A percentile compares a stretch with the other conserved stretches of the same genome.
Evolutionary conservation across 2,329 filamentous ascomycete genomes (phyloP).

Genomic region (Pseudocercospora ulei): DNA sequence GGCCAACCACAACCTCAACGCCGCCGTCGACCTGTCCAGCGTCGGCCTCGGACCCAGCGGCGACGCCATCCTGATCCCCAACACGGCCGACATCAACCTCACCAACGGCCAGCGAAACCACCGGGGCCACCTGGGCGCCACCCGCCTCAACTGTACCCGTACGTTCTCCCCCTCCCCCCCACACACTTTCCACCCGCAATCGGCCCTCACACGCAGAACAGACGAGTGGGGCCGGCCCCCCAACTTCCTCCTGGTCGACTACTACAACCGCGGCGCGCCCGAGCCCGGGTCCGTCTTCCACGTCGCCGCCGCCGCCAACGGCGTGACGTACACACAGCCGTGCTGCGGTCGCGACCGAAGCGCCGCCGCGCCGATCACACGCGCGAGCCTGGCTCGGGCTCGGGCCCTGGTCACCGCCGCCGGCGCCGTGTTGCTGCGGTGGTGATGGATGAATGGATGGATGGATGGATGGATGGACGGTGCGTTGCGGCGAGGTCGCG

Average conservation of each 20-base stretch:
- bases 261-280: slow-evolving; percentile 62
- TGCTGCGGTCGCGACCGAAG: slow-evolving; percentile 46
- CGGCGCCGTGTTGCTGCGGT: slow-evolving; percentile 12
- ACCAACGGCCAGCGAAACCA: slow-evolving; percentile 58
- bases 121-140: slow-evolving; percentile 55
- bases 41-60: slow-evolving; percentile 39
- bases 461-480: neutral
- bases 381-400: slow-evolving; percentile 12
- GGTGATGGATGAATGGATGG: slow-evolving; percentile 6
- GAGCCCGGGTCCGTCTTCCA: slow-evolving; percentile 64
- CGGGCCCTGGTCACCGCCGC: neutral
- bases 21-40: slow-evolving; percentile 53
- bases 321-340: slow-evolving; percentile 55
- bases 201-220: slow-evolving; percentile 30
- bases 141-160: slow-evolving; percentile 54
- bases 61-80: slow-evolving; percentile 58
- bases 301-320: slow-evolving; percentile 60
- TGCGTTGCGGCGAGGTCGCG: no score
- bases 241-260: slow-evolving; percentile 73
- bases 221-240: slow-evolving; percentile 57
- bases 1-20: slow-evolving; percentile 85
- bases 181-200: neutral
- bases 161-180: slow-evolving; percentile 23
- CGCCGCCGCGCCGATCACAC: slow-evolving; percentile 4
- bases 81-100: slow-evolving; percentile 56